Base-by-base conservation (phyloP, 2,329 filamentous ascomycete genomes). In the Sporothrix phasma region DNA sequence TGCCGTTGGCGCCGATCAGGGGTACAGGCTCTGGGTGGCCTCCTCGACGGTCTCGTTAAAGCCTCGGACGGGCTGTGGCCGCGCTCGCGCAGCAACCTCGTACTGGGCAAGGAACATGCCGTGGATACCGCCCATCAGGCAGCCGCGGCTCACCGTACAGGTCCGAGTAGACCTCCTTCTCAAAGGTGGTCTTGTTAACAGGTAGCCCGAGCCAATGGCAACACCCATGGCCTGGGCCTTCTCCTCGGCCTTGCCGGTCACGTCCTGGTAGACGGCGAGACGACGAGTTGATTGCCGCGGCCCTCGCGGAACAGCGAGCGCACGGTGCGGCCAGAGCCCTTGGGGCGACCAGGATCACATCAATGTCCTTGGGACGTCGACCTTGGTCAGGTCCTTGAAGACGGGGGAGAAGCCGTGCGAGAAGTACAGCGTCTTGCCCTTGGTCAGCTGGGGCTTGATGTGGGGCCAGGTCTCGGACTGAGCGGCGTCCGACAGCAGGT, bases 11-110 rank as follows among this genome's bases (percentile, higher is more conserved):
- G 75, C 93, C 94, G 75, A 99, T 99, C 75, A 99, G 85, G 69
- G 94, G 86, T 99, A 99, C 75, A 99, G 84, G 71, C 86, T 91
- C 86, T 99, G 94, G 62, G 94, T 99, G 70, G 94, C 94, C 86
- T 99, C 94, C 86, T 99, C 94, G 71, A 99, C 94, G 71, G 94
- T 99, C 91, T 99, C 94, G 87, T 99, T 99, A 89, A 99, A 99
- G 94, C 94, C 83, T 99, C 94, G 73, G 89, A 93, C 77, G 94
- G 94, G 80, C 85, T 89, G 88, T 99, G 94, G 80, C 94, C 94
- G 72, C 90, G 89, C 88, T 99, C 94, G 76, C 94, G 92, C 80
- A 99, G 92, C 71, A n/a, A 99, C 94, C 86, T 99, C 94, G 86
- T 99, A 99, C 84, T 99, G 94, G 68, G 94, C 94, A 72, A 99